Evolutionary conservation across 78 protist species (phyloP).

Genomic region (Blattamonas nauphoetae): DNA sequence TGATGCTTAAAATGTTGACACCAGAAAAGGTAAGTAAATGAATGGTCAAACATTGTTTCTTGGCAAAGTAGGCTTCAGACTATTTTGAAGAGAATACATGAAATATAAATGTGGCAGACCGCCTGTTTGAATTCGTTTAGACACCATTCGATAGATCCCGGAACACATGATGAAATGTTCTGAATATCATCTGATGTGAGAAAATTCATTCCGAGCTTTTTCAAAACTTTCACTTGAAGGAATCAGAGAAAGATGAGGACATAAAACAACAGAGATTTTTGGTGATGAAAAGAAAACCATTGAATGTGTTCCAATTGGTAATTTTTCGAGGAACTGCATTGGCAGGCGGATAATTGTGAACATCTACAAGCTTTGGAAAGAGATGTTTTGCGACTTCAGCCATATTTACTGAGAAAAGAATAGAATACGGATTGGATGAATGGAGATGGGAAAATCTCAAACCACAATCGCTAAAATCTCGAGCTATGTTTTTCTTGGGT

Average conservation of each 20-base stretch:
- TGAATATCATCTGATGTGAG: not conserved
- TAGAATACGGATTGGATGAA: no score
- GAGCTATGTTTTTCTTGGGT: conserved; percentile 58
- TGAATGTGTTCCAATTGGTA: not conserved
- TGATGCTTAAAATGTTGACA: no score
- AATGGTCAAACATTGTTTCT: no score
- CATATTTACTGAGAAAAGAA: not conserved
- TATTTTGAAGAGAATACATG: no score
- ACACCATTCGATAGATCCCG: not conserved
- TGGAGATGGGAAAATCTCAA: no score
- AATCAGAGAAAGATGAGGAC: no score
- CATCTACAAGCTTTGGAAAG: not conserved
- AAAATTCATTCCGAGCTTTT: not conserved
- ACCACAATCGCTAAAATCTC: conserved; percentile 67
- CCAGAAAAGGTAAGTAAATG: no score
- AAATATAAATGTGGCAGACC: not conserved
- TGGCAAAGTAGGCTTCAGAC: no score
- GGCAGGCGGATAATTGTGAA: not conserved
- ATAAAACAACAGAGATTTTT: no score
- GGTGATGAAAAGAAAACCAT: no score
- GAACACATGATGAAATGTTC: not conserved
- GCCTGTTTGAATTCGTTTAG: not conserved
- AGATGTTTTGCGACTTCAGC: not conserved
- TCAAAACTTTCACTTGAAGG: not conserved
- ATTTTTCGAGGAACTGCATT: not conserved